Percentiles rank a stretch among this genome's conserved stretches.
These are phyloP conservation scores for Lactarius trivialis DNA, from an alignment of 768 basidiomycete genomes.

Conservation along the genomic window DNA sequence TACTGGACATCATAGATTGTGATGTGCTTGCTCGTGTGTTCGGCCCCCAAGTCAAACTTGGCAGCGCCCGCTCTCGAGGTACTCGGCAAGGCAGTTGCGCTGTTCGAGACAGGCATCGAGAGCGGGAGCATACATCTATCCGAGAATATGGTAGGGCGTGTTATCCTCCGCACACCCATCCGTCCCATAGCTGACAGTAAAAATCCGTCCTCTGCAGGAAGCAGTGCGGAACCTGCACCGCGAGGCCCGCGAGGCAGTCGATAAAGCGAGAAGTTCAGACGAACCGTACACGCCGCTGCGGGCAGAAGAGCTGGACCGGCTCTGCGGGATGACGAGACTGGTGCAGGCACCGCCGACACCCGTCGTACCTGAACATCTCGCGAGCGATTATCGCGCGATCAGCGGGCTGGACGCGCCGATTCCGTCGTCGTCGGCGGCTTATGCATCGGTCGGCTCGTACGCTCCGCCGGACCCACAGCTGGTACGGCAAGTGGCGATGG, in stretches of 20 bases:
- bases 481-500: slow-evolving; percentile 21
- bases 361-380: slow-evolving; percentile 1
- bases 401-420: slow-evolving; percentile 13
- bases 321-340: slow-evolving; percentile 31
- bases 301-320: slow-evolving; percentile 30
- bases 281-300: slow-evolving; percentile 17
- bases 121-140: slow-evolving; percentile 26
- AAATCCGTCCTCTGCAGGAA: slow-evolving; percentile 21
- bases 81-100: slow-evolving; percentile 29
- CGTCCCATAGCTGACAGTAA: not conserved
- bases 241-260: slow-evolving; percentile 29
- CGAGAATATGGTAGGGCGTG: slow-evolving; percentile 19
- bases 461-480: slow-evolving; percentile 22
- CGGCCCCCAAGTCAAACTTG: slow-evolving; percentile 34
- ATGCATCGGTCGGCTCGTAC: slow-evolving; percentile 30
- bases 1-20: slow-evolving; percentile 34
- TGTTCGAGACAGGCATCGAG: slow-evolving; percentile 29
- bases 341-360: slow-evolving; percentile 9
- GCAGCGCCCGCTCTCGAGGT: slow-evolving; percentile 33
- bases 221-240: slow-evolving; percentile 28
- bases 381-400: slow-evolving; percentile 15
- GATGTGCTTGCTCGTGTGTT: slow-evolving; percentile 34
- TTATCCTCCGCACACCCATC: not conserved
- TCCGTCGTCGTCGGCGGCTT: slow-evolving; percentile 24
- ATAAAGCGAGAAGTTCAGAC: slow-evolving; percentile 20